phyloP scores from a whole-genome alignment of 306 rosid species.

The Lathyrus sativus region DNA sequence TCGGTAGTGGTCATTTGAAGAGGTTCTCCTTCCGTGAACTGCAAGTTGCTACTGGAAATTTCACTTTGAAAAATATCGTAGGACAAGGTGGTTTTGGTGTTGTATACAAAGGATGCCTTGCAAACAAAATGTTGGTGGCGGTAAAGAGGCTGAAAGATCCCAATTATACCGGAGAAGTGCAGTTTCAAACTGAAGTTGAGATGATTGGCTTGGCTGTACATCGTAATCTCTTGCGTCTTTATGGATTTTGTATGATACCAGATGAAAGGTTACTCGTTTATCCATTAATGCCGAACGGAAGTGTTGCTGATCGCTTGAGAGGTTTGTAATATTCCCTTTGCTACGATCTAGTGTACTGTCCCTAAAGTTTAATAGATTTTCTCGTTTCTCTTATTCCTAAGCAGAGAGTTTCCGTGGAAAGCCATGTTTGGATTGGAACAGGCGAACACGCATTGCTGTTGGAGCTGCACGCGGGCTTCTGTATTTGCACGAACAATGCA shows the following conservation, averaged over 20 bases:
- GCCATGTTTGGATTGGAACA: constrained; percentile 89
- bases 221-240: constrained; percentile 80
- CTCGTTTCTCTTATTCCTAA: constrained; percentile 19
- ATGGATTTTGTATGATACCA: constrained; percentile 86
- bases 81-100: constrained; percentile 99
- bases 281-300: constrained; percentile 93
- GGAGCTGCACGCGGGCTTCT: constrained; percentile 95
- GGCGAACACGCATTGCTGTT: constrained; percentile 67
- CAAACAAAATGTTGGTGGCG: constrained; percentile 79
- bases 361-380: constrained; percentile 17
- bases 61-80: constrained; percentile 69
- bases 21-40: constrained; percentile 88
- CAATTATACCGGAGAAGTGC: constrained; percentile 92
- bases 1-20: constrained; percentile 80
- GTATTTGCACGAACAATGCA: constrained; percentile 92
- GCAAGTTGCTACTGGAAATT: constrained; percentile 83
- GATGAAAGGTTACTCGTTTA: constrained; percentile 91
- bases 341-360: not conserved
- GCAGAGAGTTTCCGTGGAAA: constrained; percentile 71
- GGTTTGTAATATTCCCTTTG: constrained; percentile 56
- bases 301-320: constrained; percentile 96
- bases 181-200: constrained; percentile 98
- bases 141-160: constrained; percentile 97
- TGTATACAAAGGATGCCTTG: constrained; percentile 88
- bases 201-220: constrained; percentile 98